These are phyloP conservation scores for Trypanosoma conorhini DNA, from an alignment of 208 protist species.

Conservation along the genomic window DNA sequence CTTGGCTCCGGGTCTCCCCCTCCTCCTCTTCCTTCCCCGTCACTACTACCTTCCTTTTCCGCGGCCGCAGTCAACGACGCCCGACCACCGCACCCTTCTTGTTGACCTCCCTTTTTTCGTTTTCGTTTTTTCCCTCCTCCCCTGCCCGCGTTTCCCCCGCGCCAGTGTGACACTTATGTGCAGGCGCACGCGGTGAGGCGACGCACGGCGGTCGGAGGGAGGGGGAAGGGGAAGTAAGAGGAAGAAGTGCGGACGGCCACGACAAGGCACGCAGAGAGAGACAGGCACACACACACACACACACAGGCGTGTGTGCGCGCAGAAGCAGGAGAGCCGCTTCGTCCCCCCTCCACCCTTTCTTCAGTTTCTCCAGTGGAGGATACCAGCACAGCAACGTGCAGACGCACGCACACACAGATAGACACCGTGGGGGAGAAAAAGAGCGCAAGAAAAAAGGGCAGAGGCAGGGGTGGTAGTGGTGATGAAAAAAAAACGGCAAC, in stretches of 20 bases:
- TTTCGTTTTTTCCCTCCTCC: neutral
- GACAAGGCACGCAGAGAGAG: too few relatives aligned
- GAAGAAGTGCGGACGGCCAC: too few relatives aligned
- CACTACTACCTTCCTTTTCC: neutral
- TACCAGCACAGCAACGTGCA: neutral
- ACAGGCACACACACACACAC: neutral
- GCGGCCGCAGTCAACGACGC: neutral
- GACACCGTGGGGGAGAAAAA: neutral
- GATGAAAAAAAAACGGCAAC: too few relatives aligned
- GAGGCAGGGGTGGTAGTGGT: too few relatives aligned
- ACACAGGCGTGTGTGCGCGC: neutral
- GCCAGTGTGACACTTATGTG: neutral
- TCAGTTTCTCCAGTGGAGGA: neutral
- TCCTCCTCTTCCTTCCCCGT: neutral
- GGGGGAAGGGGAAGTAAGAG: too few relatives aligned
- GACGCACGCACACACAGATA: neutral
- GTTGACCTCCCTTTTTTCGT: neutral
- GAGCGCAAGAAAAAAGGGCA: neutral
- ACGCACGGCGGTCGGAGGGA: too few relatives aligned
- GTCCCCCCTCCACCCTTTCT: too few relatives aligned
- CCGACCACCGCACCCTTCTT: neutral
- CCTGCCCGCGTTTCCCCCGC: too few relatives aligned
- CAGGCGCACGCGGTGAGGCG: neutral
- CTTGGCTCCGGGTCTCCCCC: neutral
- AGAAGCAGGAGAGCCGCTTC: neutral